Conservation (phyloP, 139 green algal genomes). For the Coelastrella sp. region DNA sequence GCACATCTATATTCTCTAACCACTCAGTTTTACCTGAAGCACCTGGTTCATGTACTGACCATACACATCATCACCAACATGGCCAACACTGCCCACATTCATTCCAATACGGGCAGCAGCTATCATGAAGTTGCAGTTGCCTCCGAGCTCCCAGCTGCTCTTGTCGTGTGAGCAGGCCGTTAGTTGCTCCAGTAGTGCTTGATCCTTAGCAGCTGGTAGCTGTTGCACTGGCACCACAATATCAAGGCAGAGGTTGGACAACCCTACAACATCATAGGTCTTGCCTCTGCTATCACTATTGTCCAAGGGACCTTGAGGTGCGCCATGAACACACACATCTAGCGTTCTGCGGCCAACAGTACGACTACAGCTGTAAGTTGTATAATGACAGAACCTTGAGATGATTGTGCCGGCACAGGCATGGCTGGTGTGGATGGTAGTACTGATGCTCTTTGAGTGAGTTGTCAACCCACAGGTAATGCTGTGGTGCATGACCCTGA, state of each 20-base stretch:
- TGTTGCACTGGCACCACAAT: conserved; percentile 69
- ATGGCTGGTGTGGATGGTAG: too few species aligned
- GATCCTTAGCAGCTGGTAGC: conserved; percentile 55
- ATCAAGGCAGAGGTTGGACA: conserved; percentile 93
- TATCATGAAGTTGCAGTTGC: conserved; percentile 94
- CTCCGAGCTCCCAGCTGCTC: conserved; percentile 81
- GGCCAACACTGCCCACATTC: conserved; percentile 71
- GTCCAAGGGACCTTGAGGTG: too few species aligned
- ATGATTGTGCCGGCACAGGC: too few species aligned
- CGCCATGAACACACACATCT: too few species aligned
- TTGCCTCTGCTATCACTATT: too few species aligned
- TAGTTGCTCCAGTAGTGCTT: conserved; percentile 65
- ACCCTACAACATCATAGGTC: conserved; percentile 73
- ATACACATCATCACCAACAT: conserved; percentile 86
- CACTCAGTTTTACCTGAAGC: conserved; percentile 66
- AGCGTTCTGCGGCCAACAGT: too few species aligned
- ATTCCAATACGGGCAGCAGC: conserved; percentile 88
- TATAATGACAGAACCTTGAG: too few species aligned
- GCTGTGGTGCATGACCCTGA: background rate
- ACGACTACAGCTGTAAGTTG: too few species aligned
- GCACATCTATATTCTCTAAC: background rate
- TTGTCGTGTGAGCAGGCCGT: conserved; percentile 48
- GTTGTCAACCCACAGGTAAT: too few species aligned
- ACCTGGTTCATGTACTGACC: conserved; percentile 83
- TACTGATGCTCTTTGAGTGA: too few species aligned